Percentiles rank a stretch among this genome's conserved stretches.
Evolutionary conservation across 2,329 filamentous ascomycete species (phyloP).

Genomic region (Stachybotrys echinatus): DNA sequence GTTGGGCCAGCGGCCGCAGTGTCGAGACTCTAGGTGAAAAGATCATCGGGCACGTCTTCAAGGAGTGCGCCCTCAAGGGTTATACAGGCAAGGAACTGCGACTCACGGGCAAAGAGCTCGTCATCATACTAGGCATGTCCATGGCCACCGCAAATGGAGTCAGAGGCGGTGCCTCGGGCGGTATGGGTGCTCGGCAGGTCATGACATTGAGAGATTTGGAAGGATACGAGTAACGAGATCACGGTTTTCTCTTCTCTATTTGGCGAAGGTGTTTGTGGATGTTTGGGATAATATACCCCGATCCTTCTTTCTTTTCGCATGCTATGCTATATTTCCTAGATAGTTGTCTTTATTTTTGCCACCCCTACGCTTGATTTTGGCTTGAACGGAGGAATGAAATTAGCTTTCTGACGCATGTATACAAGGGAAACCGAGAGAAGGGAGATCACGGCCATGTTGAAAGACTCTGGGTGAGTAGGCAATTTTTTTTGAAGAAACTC

Average conservation of each 20-base stretch:
- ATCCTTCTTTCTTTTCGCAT: not conserved
- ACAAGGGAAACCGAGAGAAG: no score
- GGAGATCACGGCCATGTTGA: no score
- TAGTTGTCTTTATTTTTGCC: no score
- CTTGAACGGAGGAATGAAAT: no score
- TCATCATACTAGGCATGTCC: slow-evolving; percentile 20
- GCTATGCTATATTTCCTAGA: no score
- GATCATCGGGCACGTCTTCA: slow-evolving; percentile 40
- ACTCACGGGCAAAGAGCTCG: slow-evolving; percentile 21
- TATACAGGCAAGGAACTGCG: slow-evolving; percentile 19
- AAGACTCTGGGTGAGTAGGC: no score
- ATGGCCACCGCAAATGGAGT: slow-evolving; percentile 16
- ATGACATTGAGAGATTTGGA: slow-evolving; percentile 26
- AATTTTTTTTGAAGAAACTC: no score
- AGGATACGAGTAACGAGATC: slow-evolving; percentile 16
- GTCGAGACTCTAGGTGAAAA: slow-evolving; percentile 47
- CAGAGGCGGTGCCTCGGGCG: slow-evolving; percentile 15
- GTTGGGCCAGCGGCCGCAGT: slow-evolving; percentile 60
- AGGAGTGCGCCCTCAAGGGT: slow-evolving; percentile 24
- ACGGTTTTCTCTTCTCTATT: not conserved
- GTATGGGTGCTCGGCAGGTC: slow-evolving; percentile 24
- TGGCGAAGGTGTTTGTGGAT: not conserved
- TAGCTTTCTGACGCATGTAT: no score
- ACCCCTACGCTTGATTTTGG: no score
- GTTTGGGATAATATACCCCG: not conserved